These are phyloP conservation scores for Suillus decipiens DNA, from an alignment of 768 basidiomycete genomes.

Conservation along the genomic window DNA sequence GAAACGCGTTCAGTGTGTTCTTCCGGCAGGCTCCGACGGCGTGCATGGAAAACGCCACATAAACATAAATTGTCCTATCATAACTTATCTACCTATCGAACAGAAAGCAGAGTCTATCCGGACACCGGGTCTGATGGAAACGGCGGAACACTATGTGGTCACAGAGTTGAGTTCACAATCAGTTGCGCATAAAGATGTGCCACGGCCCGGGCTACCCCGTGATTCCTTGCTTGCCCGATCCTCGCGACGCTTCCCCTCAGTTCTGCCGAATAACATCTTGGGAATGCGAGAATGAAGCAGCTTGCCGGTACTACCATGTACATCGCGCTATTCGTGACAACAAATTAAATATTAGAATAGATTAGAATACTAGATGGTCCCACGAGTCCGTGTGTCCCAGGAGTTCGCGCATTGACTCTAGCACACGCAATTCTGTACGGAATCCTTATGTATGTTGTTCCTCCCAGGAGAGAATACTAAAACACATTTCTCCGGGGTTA, in stretches of 20 bases:
- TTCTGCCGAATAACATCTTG: background rate
- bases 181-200: background rate
- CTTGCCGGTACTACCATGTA: background rate
- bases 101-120: background rate
- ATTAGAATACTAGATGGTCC: too few relatives aligned
- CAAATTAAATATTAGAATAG: too few relatives aligned
- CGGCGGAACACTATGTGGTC: background rate
- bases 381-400: too few relatives aligned
- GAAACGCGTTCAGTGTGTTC: background rate
- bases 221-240: background rate
- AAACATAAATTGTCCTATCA: background rate
- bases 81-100: background rate
- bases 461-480: too few relatives aligned
- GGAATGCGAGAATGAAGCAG: background rate
- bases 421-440: too few relatives aligned
- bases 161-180: background rate
- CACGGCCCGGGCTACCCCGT: background rate
- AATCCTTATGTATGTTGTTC: too few relatives aligned
- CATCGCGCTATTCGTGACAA: background rate
- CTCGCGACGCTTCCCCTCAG: background rate
- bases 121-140: background rate
- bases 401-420: too few relatives aligned
- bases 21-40: background rate
- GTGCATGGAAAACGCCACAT: constrained; percentile 3
- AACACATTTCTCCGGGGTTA: too few relatives aligned